Evolutionary conservation across 1,139 yeast species (phyloP).

Genomic region (Nematodospora anomalae): DNA sequence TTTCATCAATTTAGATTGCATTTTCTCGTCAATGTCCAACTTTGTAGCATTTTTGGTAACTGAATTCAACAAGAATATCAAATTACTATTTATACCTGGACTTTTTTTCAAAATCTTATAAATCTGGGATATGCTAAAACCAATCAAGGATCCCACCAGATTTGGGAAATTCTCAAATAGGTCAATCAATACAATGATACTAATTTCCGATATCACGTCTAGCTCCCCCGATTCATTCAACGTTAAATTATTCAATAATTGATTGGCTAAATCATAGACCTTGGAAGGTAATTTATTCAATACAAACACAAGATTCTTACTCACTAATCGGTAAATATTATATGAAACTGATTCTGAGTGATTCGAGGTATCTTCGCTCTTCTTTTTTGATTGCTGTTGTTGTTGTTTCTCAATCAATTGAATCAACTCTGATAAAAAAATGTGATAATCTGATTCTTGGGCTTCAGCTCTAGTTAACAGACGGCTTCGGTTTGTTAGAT

Average conservation of each 20-base stretch:
- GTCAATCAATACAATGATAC: conserved; percentile 38
- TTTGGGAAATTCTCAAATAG: conserved; percentile 41
- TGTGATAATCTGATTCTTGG: conserved; percentile 17
- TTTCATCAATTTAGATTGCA: conserved; percentile 38
- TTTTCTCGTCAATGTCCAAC: conserved; percentile 43
- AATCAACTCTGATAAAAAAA: conserved; percentile 19
- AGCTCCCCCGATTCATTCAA: conserved; percentile 23
- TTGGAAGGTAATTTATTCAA: conserved; percentile 37
- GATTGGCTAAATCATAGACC: conserved; percentile 41
- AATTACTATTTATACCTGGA: conserved; percentile 27
- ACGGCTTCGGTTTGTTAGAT: conserved; percentile 25
- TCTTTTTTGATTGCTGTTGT: conserved; percentile 16
- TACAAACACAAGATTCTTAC: conserved; percentile 30
- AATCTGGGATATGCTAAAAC: conserved; percentile 36
- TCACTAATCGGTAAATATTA: conserved; percentile 31
- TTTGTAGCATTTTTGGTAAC: conserved; percentile 40
- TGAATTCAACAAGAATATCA: conserved; percentile 35
- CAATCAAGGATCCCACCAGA: conserved; percentile 37
- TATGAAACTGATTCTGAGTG: conserved; percentile 17
- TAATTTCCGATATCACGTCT: conserved; percentile 23
- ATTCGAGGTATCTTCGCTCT: conserved; percentile 11
- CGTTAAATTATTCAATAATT: conserved; percentile 30
- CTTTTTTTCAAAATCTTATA: conserved; percentile 42
- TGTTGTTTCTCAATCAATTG: conserved; percentile 22
- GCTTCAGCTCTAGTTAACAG: conserved; percentile 17